Conservation (phyloP, 352 stramenopile genomes). For the Pythium guiyangense region DNA sequence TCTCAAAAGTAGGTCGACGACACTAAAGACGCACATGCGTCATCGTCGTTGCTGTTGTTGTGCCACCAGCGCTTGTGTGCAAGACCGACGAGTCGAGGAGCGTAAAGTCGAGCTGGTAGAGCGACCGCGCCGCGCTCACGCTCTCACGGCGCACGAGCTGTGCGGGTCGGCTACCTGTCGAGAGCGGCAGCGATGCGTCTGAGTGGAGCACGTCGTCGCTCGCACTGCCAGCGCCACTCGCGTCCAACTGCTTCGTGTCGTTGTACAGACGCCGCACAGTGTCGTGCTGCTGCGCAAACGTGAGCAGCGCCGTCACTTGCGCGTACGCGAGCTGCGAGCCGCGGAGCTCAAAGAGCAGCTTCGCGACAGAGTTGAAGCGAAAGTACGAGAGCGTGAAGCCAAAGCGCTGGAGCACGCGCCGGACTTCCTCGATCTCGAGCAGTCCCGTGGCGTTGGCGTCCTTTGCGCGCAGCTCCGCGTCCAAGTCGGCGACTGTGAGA, state of each 20-base stretch:
- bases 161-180: not conserved
- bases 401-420: slow-evolving; percentile 27
- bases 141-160: slow-evolving; percentile 7
- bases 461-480: slow-evolving; percentile 17
- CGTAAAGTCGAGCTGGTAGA: slow-evolving; percentile 9
- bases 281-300: slow-evolving; percentile 19
- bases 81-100: not conserved
- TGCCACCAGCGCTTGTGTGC: not conserved
- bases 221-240: not conserved
- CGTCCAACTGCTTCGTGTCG: not conserved
- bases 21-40: not conserved
- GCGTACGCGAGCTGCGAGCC: slow-evolving; percentile 37
- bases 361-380: slow-evolving; percentile 56
- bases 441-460: slow-evolving; percentile 24
- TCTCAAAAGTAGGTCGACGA: no score
- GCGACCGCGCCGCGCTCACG: slow-evolving; percentile 6
- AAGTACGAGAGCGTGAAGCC: slow-evolving; percentile 49
- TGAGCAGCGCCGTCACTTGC: slow-evolving; percentile 38
- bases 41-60: not conserved
- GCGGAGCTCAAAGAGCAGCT: slow-evolving; percentile 42
- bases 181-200: not conserved
- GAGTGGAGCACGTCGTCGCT: not conserved
- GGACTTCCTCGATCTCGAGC: slow-evolving; percentile 41
- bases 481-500: slow-evolving; percentile 27
- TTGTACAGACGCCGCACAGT: slow-evolving; percentile 2